These are phyloP conservation scores for Mycogone perniciosa DNA, from an alignment of 2,329 filamentous ascomycete species.

Conservation along the genomic window DNA sequence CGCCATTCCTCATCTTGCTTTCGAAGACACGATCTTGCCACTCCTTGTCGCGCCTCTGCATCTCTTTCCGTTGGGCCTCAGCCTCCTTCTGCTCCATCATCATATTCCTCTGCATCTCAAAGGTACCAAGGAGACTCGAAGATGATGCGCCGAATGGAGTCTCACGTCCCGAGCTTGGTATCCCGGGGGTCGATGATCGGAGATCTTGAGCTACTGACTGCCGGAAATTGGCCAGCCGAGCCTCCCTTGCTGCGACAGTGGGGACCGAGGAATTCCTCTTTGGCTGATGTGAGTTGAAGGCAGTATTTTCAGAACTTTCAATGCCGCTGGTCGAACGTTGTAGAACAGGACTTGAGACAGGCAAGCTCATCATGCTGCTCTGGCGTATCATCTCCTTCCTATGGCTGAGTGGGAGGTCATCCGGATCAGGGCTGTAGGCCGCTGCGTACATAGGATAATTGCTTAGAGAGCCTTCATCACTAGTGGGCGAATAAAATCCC, in stretches of 20 bases:
- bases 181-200: slow-evolving; percentile 34
- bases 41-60: slow-evolving; percentile 51
- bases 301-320: slow-evolving; percentile 27
- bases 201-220: slow-evolving; percentile 58
- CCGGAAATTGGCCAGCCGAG: slow-evolving; percentile 61
- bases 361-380: slow-evolving; percentile 34
- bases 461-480: slow-evolving; percentile 37
- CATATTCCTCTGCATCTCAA: slow-evolving; percentile 48
- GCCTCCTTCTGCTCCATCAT: slow-evolving; percentile 59
- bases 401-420: slow-evolving; percentile 67
- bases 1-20: slow-evolving; percentile 67
- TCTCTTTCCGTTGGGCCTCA: slow-evolving; percentile 53
- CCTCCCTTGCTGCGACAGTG: slow-evolving; percentile 43
- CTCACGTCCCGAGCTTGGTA: slow-evolving; percentile 30
- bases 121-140: slow-evolving; percentile 28
- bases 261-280: slow-evolving; percentile 39
- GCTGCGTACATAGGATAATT: slow-evolving; percentile 29
- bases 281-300: slow-evolving; percentile 51
- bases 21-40: slow-evolving; percentile 60
- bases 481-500: slow-evolving; percentile 23
- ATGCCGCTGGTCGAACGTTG: slow-evolving; percentile 17
- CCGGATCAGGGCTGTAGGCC: slow-evolving; percentile 40
- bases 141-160: slow-evolving; percentile 29
- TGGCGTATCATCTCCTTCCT: slow-evolving; percentile 57
- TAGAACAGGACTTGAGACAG: slow-evolving; percentile 20